Evolutionary conservation across 805 yeast species (phyloP), one percentile per base, ranked within the genome.

Genomic region (Ogataea pilisensis): DNA sequence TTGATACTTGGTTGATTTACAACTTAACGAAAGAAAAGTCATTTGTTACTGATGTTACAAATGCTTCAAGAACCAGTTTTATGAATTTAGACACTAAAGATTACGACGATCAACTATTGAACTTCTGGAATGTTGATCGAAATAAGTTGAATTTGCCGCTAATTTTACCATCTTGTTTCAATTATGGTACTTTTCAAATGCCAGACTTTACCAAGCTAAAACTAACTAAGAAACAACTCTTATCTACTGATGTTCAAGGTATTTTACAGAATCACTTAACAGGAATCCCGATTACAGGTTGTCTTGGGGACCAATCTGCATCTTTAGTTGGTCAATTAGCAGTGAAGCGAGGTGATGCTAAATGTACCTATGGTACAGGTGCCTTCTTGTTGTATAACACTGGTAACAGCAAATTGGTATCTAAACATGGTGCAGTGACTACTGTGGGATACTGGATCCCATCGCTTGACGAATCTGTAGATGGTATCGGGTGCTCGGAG

Each of bases 291-390:
- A 78, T 90, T 43, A 77, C 86, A 53, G 96, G 96, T 34, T 86
- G 95, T 65, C 70, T 90, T 24, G 97, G 97, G 44, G 98, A 90
- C 66, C 98, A 90, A 68, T 79, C 90, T 41, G 88, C 96, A 2
- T 93, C 97, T 2, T 65, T 91, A 45, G 95, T 89, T 37, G 98
- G 97, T 28, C 96, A 90, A 64, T 65, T 86, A 63, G 96, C 96
- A 1, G 78, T 88, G 54, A 72, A 76, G 48, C 73, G 78, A 33
- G 96, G 96, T 41, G 79, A 83, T 34, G 96, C 96, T 34, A 90
- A 90, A 65, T 88, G 95, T 72, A 90, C 98, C 9, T 90, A 89
- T 57, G 98, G 98, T 48, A 90, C 98, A 1, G 98, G 98, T 46
- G 86, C 95, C 61, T 90, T 90, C 71, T 65, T 90, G 46, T 70